phyloP scores from a whole-genome alignment of 108 stramenopile species.

The Chaetoceros tenuissimus region DNA sequence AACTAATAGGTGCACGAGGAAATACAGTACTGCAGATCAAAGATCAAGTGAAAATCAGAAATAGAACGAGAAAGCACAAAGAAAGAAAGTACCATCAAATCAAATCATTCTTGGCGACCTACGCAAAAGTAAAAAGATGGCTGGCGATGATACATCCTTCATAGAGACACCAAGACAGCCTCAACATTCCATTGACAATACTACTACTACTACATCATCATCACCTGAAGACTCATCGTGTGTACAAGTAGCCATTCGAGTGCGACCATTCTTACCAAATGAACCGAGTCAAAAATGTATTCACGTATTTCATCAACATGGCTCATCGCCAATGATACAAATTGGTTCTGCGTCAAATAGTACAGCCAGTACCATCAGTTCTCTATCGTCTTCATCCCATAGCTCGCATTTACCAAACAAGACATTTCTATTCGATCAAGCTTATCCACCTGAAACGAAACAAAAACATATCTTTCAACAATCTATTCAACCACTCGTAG shows the following conservation, averaged over 20 bases:
- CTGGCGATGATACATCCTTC: too few relatives aligned
- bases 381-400: background rate
- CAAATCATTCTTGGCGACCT: too few relatives aligned
- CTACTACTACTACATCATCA: too few relatives aligned
- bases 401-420: background rate
- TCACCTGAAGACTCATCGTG: background rate
- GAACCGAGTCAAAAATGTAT: background rate
- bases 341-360: background rate
- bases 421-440: conserved; percentile 59
- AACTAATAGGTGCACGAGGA: too few relatives aligned
- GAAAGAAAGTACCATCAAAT: too few relatives aligned
- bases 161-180: too few relatives aligned
- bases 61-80: too few relatives aligned
- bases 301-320: background rate
- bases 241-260: conserved; percentile 1
- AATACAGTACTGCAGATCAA: too few relatives aligned
- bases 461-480: conserved; percentile 46
- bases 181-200: too few relatives aligned
- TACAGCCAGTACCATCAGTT: too few relatives aligned
- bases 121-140: too few relatives aligned
- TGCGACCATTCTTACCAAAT: conserved; percentile 2
- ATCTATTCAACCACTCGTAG: conserved; percentile 45
- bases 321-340: background rate
- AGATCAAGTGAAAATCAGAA: too few relatives aligned
- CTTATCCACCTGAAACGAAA: conserved; percentile 29